Conservation (phyloP, 768 basidiomycete genomes). For the Lyophyllum shimeji region DNA sequence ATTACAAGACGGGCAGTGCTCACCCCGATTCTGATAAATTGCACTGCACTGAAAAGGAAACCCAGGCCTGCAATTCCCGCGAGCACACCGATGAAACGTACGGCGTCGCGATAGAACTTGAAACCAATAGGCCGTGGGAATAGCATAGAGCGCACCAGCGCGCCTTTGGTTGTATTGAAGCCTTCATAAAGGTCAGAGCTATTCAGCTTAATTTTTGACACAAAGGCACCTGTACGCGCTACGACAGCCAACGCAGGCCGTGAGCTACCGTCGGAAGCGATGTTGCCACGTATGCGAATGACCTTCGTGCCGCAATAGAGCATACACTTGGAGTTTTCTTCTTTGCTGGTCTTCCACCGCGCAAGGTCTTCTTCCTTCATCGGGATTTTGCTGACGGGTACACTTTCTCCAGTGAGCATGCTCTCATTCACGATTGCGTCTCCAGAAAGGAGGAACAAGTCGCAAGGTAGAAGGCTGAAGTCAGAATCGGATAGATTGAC, state of each 20-base stretch:
- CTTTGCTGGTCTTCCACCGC: conserved; percentile 67
- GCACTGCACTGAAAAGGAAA: conserved; percentile 88
- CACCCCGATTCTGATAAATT: conserved; percentile 90
- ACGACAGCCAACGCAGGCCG: conserved; percentile 79
- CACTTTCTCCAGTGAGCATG: conserved; percentile 98
- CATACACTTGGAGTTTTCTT: conserved; percentile 80
- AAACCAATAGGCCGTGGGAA: conserved; percentile 99
- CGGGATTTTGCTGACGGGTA: conserved; percentile 91
- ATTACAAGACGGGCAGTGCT: conserved; percentile 22
- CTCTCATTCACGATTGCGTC: conserved; percentile 99
- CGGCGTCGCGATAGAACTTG: conserved; percentile 95
- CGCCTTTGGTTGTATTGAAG: conserved; percentile 97
- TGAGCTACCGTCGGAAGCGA: conserved; percentile 49
- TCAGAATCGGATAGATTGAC: conserved; percentile 82
- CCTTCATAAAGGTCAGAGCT: conserved; percentile 38
- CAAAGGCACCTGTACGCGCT: conserved; percentile 70
- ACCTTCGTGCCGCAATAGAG: conserved; percentile 90
- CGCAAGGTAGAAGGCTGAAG: conserved; percentile 79
- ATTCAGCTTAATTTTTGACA: not conserved
- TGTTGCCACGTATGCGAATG: conserved; percentile 74
- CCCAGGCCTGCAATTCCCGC: conserved; percentile 90
- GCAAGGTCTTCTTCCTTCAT: conserved; percentile 76
- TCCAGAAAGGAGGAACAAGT: conserved; percentile 89
- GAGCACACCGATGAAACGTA: conserved; percentile 88
- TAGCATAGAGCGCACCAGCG: conserved; percentile 93